Percentiles rank a stretch among this genome's conserved stretches.
Conservation (phyloP, 257 asterid genomes). For the Solanum chilense region DNA sequence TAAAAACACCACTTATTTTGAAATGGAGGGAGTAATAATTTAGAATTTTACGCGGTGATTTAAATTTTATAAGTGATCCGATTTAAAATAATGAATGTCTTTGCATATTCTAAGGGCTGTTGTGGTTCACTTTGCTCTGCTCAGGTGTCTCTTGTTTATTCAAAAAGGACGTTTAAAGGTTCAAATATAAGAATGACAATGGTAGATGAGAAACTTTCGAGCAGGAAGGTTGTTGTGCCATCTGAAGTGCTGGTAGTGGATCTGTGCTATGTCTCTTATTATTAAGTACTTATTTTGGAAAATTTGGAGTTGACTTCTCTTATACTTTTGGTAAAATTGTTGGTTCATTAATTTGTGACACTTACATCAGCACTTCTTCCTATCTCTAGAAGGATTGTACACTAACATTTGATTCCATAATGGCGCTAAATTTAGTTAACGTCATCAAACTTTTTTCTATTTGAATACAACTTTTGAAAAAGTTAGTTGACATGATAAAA, state of each 20-base stretch:
- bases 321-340: not conserved
- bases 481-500: not conserved
- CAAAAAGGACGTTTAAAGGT: slow-evolving; percentile 20
- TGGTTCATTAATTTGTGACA: not conserved
- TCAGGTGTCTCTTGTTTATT: slow-evolving; percentile 24
- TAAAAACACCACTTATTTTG: not conserved
- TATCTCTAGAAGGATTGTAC: not conserved
- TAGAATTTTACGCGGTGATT: not conserved
- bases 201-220: slow-evolving; percentile 37
- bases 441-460: no score
- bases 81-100: not conserved
- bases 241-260: slow-evolving; percentile 67
- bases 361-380: not conserved
- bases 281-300: not conserved
- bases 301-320: not conserved
- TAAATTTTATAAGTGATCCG: not conserved
- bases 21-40: not conserved
- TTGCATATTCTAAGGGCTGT: not conserved
- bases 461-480: not conserved
- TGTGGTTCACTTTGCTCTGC: slow-evolving; percentile 1
- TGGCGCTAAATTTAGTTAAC: not conserved
- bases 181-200: slow-evolving; percentile 43
- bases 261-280: not conserved
- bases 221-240: slow-evolving; percentile 26
- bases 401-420: not conserved